Percentiles rank a stretch among this genome's conserved stretches.
Evolutionary conservation across 225 moss, liverwort and hornwort genomes (phyloP).

Genomic region (Pseudoscleropodium purum): DNA sequence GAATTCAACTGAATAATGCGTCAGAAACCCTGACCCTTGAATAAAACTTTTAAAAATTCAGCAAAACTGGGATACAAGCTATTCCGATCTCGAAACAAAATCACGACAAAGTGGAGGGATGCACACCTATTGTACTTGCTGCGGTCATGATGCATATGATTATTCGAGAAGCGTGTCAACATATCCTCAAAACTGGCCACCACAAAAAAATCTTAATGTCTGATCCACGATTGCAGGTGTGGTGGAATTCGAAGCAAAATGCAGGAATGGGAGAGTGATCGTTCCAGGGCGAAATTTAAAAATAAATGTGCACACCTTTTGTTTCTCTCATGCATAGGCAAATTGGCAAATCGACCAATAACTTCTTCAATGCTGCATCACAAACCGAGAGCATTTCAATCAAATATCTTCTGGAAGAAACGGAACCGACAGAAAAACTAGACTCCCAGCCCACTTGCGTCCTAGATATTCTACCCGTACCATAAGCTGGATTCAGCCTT

Average conservation of each 20-base stretch:
- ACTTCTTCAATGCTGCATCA: conserved; percentile 53
- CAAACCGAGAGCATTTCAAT: neutral
- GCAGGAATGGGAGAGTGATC: neutral
- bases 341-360: conserved; percentile 43
- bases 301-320: conserved; percentile 24
- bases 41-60: neutral
- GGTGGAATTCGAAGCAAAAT: neutral
- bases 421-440: neutral
- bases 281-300: neutral
- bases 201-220: conserved; percentile 4
- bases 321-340: conserved; percentile 48
- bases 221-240: conserved; percentile 2
- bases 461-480: neutral
- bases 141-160: conserved; percentile 55
- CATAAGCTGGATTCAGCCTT: neutral
- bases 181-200: conserved; percentile 54
- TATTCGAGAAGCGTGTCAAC: conserved; percentile 57
- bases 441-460: neutral
- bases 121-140: conserved; percentile 50
- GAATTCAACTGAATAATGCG: neutral
- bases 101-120: neutral
- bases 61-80: neutral
- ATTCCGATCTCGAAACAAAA: neutral
- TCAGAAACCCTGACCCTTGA: neutral
- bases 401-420: no score